Percentiles rank a stretch among this genome's conserved stretches.
phyloP scores from a whole-genome alignment of 2,329 filamentous ascomycete species.

The Harringtonia aguacate region DNA sequence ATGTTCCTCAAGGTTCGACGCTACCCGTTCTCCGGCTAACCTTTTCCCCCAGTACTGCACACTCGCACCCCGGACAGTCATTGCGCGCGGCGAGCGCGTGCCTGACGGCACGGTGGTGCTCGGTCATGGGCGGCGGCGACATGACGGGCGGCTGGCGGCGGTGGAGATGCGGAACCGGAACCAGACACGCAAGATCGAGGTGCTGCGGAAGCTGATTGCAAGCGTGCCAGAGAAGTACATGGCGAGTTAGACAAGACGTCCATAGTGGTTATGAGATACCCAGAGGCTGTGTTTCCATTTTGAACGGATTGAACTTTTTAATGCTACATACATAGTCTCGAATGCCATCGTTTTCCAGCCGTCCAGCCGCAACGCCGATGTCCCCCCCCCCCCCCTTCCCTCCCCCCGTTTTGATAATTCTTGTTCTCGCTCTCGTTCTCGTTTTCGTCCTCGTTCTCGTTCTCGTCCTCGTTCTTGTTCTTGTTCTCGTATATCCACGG shows the following conservation, averaged over 20 bases:
- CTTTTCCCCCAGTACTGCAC: constrained; percentile 54
- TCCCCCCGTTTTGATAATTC: no score
- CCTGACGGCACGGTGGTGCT: constrained; percentile 61
- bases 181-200: constrained; percentile 57
- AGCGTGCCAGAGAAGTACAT: constrained; percentile 35
- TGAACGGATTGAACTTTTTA: no score
- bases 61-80: constrained; percentile 51
- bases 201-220: constrained; percentile 54
- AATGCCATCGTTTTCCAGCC: no score
- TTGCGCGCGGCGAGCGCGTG: constrained; percentile 46
- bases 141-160: constrained; percentile 45
- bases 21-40: not conserved
- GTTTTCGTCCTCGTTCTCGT: no score
- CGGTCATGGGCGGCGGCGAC: constrained; percentile 49
- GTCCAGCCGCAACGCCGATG: no score
- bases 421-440: no score
- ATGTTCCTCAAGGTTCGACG: constrained; percentile 12
- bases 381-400: no score
- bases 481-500: no score
- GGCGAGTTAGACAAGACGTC: no score
- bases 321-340: not conserved
- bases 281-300: no score
- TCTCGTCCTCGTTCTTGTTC: no score
- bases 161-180: constrained; percentile 52
- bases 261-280: no score